phyloP scores from a whole-genome alignment of 2,329 filamentous ascomycete genomes.

The Aspergillus spinulosporus region DNA sequence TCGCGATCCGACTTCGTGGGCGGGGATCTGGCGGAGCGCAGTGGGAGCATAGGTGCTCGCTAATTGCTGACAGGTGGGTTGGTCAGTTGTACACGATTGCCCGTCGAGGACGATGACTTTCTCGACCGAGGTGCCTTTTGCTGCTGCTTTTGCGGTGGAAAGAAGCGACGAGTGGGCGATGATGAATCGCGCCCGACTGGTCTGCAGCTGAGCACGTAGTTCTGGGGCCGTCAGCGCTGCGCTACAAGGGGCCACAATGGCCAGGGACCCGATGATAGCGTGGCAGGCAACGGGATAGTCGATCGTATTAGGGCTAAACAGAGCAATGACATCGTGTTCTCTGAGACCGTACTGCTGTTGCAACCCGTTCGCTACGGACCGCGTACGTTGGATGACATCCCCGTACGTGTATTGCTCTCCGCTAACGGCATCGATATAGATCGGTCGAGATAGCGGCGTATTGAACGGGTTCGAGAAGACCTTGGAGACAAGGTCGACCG shows the following conservation, averaged over 20 bases:
- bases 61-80: slow-evolving; percentile 1
- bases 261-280: neutral
- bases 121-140: neutral
- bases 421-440: slow-evolving; percentile 2
- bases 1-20: neutral
- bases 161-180: slow-evolving; percentile 5
- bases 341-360: neutral
- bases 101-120: slow-evolving; percentile 3
- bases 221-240: slow-evolving; percentile 3
- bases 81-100: neutral
- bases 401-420: slow-evolving; percentile 1
- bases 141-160: neutral
- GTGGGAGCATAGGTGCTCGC: neutral
- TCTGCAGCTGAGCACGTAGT: slow-evolving; percentile 4
- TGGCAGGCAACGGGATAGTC: slow-evolving; percentile 9
- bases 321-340: neutral
- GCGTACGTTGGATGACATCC: neutral
- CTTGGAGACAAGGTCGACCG: neutral
- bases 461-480: slow-evolving; percentile 7
- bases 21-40: neutral
- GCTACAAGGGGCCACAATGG: slow-evolving; percentile 1
- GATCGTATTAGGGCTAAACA: slow-evolving; percentile 8
- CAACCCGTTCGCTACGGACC: neutral
- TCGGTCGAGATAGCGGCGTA: neutral
- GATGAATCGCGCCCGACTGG: slow-evolving; percentile 3